phyloP scores from a whole-genome alignment of 2,329 filamentous ascomycete genomes.

The Colletotrichum viniferum region DNA sequence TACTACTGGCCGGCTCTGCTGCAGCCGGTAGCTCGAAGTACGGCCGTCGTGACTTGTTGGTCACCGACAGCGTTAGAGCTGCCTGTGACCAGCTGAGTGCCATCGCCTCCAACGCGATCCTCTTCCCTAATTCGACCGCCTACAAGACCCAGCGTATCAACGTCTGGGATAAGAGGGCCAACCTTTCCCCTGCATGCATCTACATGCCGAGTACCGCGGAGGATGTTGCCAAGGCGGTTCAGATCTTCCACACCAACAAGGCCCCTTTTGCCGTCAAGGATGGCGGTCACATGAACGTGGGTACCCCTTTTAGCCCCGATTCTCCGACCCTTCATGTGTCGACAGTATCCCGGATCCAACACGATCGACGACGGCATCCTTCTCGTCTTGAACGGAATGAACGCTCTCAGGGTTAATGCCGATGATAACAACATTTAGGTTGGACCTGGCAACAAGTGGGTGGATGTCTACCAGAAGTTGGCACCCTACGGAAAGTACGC shows the following conservation, averaged over 20 bases:
- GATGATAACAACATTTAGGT: constrained; percentile 20
- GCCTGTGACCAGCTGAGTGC: constrained; percentile 1
- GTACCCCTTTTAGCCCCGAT: not conserved
- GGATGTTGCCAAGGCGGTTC: not conserved
- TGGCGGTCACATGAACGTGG: constrained; percentile 29
- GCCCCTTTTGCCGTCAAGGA: constrained; percentile 29
- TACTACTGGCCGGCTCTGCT: not conserved
- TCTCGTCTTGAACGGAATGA: constrained; percentile 22
- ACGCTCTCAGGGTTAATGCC: not conserved
- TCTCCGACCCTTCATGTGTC: not conserved
- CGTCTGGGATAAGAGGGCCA: constrained; percentile 8
- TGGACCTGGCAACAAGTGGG: constrained; percentile 28
- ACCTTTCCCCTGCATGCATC: not conserved
- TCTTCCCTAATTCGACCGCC: not conserved
- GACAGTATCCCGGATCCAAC: constrained; percentile 27
- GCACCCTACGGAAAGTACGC: constrained; percentile 25
- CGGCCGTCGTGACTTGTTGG: not conserved
- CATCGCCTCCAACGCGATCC: not conserved
- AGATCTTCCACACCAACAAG: constrained; percentile 9
- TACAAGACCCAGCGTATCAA: constrained; percentile 8
- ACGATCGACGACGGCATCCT: constrained; percentile 28
- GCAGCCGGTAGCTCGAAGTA: not conserved
- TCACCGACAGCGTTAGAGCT: not conserved
- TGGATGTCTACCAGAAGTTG: constrained; percentile 28
- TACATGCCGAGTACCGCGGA: not conserved